Base-by-base conservation (phyloP, 352 stramenopile species). In the Pythium rhizo-oryzae region DNA sequence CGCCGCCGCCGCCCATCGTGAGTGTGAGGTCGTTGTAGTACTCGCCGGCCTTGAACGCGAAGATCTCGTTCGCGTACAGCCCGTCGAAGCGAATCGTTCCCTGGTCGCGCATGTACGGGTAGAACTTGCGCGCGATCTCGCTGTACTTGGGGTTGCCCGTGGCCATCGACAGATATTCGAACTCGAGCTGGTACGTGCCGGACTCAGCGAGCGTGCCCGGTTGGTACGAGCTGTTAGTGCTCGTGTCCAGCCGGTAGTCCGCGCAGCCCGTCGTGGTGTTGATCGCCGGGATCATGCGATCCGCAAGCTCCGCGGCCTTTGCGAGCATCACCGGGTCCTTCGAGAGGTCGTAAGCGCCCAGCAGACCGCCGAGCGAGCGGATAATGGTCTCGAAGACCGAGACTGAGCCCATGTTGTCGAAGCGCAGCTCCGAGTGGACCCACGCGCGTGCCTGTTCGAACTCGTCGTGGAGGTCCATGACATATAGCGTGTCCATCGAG, bases 341-440 rank as follows among this genome's bases (percentile, higher is more conserved):
- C 13, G 94, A 92, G 44, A 99, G 71, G 67, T 98, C 90, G 77
- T 98, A 99, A 0, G 97, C 98, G 37, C 93, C 93, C 19, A 99
- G 86, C 6, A 99, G 81, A 12, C 98, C 98, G 21, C 97, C 98
- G 8, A 99, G 81, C 69, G 93, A 92, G 23, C 98, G 93, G 83
- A 99, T 99, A 44, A 97, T 99, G 5, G 97, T 99, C 85, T 99
- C 98, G 82, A 99, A 99, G 23, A 99, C 85, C 30, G 92, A 99
- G 5, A 99, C 82, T 19, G 82, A 72, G 35, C 84, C 82, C 60
- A 93, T 70, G 19, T 93, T 76, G 7, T 78, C 83, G 46, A 98
- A 96, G 65, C 97, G 77, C 0, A 98, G 63, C 39, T 87, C 67
- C 21, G 80, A 70, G 2, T 70, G 76, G 43, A 99, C 85, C 70